These are phyloP conservation scores for Ophidiomyces ophidiicola DNA, from an alignment of 2,329 filamentous ascomycete genomes.

Conservation along the genomic window DNA sequence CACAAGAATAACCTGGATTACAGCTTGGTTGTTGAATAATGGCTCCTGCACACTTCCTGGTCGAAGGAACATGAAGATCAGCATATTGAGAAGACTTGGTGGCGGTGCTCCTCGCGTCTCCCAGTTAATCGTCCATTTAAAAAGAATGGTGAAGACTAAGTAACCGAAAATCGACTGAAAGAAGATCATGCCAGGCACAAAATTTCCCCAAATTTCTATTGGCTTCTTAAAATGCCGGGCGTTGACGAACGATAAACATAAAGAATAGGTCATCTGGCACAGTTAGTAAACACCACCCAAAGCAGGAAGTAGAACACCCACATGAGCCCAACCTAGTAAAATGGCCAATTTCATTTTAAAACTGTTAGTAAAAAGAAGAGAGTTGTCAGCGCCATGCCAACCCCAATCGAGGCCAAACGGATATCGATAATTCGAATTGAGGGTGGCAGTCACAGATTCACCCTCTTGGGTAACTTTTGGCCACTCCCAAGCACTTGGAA, in stretches of 20 bases:
- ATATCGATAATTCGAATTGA: constrained; percentile 70
- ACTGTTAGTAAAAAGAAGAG: constrained; percentile 90
- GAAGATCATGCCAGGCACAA: constrained; percentile 96
- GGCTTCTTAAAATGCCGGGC: constrained; percentile 87
- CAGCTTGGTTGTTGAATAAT: constrained; percentile 65
- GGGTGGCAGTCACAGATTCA: constrained; percentile 51
- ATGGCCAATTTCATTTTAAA: constrained; percentile 99
- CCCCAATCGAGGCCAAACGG: constrained; percentile 92
- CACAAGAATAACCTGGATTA: constrained; percentile 65
- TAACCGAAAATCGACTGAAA: constrained; percentile 99
- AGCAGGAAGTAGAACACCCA: constrained; percentile 22
- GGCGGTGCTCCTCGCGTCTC: constrained; percentile 52
- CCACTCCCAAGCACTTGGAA: constrained; percentile 82
- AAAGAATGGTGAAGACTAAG: constrained; percentile 82
- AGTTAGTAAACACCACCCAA: neutral
- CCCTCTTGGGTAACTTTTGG: constrained; percentile 56
- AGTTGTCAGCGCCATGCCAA: constrained; percentile 94
- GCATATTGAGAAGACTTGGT: constrained; percentile 90
- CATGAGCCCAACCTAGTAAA: constrained; percentile 84
- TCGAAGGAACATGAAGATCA: constrained; percentile 98
- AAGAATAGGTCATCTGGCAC: constrained; percentile 78
- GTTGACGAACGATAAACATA: constrained; percentile 86
- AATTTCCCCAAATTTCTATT: constrained; percentile 95
- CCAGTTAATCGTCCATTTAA: constrained; percentile 97
- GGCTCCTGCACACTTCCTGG: constrained; percentile 58